A percentile compares a stretch with the other conserved stretches of the same genome.
phyloP scores from a whole-genome alignment of 2,329 filamentous ascomycete genomes.

The Xylaria sp. region DNA sequence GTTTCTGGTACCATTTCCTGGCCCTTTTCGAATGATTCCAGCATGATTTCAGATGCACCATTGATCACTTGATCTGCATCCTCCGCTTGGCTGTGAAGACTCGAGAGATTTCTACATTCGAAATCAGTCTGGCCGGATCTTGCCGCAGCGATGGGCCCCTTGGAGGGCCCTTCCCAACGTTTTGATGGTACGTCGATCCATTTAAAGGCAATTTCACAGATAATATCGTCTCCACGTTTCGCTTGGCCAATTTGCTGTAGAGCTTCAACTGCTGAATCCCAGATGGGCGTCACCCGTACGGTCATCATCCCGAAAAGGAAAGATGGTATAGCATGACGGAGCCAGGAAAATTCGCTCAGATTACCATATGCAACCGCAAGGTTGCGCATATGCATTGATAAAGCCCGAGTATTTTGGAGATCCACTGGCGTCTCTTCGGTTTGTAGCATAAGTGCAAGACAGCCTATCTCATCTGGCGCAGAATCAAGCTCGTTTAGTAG shows the following conservation, averaged over 20 bases:
- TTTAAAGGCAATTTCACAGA: constrained; percentile 78
- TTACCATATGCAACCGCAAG: constrained; percentile 73
- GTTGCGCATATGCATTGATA: constrained; percentile 88
- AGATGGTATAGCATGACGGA: constrained; percentile 77
- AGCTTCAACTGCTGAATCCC: constrained; percentile 83
- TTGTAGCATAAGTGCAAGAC: constrained; percentile 74
- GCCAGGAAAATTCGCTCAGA: constrained; percentile 69
- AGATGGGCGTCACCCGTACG: constrained; percentile 83
- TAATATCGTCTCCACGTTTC: constrained; percentile 76
- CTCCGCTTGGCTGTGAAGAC: constrained; percentile 64
- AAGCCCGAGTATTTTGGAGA: constrained; percentile 77
- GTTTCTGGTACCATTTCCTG: constrained; percentile 66
- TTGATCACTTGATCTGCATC: constrained; percentile 64
- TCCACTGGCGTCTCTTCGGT: constrained; percentile 84
- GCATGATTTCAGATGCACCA: constrained; percentile 68
- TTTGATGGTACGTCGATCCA: constrained; percentile 76
- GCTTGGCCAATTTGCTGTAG: constrained; percentile 79
- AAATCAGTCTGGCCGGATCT: constrained; percentile 74
- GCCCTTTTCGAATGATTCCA: constrained; percentile 71
- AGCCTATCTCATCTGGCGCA: constrained; percentile 61
- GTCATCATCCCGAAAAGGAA: constrained; percentile 93
- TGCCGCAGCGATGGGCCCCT: constrained; percentile 49
- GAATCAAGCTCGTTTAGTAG: constrained; percentile 73
- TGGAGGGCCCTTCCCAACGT: constrained; percentile 61
- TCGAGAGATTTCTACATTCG: constrained; percentile 80